phyloP scores from a whole-genome alignment of 1,284 basidiomycete species.

The Ceratorhiza oryzae-sativae region DNA sequence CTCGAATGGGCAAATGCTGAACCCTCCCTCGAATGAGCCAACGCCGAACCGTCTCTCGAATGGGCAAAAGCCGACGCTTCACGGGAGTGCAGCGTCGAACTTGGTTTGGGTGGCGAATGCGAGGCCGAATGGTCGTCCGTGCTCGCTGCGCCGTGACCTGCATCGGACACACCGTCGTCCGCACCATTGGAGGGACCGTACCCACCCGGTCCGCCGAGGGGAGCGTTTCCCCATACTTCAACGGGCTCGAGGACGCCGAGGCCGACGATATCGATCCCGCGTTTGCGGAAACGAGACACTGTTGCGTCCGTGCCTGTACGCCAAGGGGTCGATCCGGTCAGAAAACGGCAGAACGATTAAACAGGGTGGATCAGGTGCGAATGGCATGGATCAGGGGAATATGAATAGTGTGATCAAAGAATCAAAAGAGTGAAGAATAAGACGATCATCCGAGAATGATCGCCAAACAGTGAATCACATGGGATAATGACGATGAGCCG shows the following conservation, averaged over 20 bases:
- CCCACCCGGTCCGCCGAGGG: slow-evolving; percentile 24
- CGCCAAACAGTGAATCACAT: background rate
- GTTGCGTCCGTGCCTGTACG: slow-evolving; percentile 91
- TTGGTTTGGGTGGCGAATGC: slow-evolving; percentile 7
- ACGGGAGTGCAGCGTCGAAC: background rate
- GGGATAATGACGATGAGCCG: background rate
- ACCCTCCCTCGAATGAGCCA: too few species aligned
- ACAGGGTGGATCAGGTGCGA: background rate
- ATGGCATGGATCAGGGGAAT: background rate
- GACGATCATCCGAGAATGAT: background rate
- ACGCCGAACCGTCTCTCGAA: background rate
- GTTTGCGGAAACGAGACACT: slow-evolving; percentile 88
- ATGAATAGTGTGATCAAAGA: slow-evolving; percentile 7
- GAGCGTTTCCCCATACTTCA: slow-evolving; percentile 67
- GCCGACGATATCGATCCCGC: slow-evolving; percentile 82
- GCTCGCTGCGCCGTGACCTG: slow-evolving; percentile 23
- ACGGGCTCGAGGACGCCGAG: slow-evolving; percentile 80
- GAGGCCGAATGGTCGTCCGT: background rate
- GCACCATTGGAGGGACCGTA: background rate
- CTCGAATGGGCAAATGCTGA: background rate
- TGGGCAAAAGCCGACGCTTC: background rate
- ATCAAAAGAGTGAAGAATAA: background rate
- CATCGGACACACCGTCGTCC: slow-evolving; percentile 19
- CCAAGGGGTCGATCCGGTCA: too few species aligned
- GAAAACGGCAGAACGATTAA: too few species aligned